Evolutionary conservation across 2,329 filamentous ascomycete genomes (phyloP).

Genomic region (Bisporella sp.): DNA sequence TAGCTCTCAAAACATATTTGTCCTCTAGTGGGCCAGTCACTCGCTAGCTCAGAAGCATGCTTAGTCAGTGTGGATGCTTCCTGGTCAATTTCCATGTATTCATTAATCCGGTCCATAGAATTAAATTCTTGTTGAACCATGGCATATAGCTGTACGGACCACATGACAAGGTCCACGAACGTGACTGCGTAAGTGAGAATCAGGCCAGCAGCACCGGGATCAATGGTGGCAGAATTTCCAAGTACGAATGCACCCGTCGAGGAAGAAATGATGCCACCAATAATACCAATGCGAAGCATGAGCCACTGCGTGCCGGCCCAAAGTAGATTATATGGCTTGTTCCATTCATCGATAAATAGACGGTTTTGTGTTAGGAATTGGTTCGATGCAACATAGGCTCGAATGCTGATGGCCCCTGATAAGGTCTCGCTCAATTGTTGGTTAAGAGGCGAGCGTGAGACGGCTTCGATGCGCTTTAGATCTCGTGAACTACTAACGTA

Average conservation of each 20-base stretch:
- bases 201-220: conserved; percentile 63
- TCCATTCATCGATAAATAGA: conserved; percentile 55
- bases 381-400: conserved; percentile 62
- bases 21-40: conserved; percentile 66
- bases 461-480: conserved; percentile 68
- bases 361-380: conserved; percentile 64
- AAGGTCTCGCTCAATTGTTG: conserved; percentile 61
- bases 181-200: conserved; percentile 65
- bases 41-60: conserved; percentile 53
- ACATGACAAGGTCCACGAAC: conserved; percentile 56
- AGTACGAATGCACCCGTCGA: background rate
- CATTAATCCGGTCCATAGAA: conserved; percentile 64
- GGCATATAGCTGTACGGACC: conserved; percentile 57
- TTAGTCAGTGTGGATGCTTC: conserved; percentile 42
- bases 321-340: conserved; percentile 61
- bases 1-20: conserved; percentile 63
- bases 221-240: background rate
- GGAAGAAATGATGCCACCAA: background rate
- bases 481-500: conserved; percentile 65
- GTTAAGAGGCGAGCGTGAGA: conserved; percentile 68
- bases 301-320: conserved; percentile 53
- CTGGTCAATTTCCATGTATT: conserved; percentile 61
- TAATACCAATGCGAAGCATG: conserved; percentile 54
- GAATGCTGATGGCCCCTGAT: conserved; percentile 64
- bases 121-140: conserved; percentile 72